Conservation (phyloP, 441 rosid genomes). For the Pelargonium cotyledonis region DNA sequence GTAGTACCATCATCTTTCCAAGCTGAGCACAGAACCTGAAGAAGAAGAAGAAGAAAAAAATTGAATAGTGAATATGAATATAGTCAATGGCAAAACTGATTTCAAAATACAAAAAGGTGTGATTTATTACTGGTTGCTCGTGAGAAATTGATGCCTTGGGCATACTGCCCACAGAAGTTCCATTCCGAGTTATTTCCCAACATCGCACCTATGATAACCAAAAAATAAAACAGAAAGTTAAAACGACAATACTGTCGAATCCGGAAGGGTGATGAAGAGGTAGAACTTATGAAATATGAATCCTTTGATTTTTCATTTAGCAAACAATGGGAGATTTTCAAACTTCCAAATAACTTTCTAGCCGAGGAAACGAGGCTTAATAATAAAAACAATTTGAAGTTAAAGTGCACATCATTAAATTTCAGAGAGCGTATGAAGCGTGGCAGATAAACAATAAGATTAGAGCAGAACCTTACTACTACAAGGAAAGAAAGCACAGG, state of each 20-base stretch:
- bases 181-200: conserved; percentile 77
- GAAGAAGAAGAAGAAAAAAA: conserved; percentile 6
- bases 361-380: background rate
- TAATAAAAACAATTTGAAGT: background rate
- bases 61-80: background rate
- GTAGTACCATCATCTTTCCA: conserved; percentile 98
- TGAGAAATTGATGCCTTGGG: conserved; percentile 82
- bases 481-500: background rate
- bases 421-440: background rate
- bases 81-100: background rate
- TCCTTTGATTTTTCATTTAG: background rate
- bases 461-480: background rate
- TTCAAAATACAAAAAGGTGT: conserved; percentile 12
- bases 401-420: background rate
- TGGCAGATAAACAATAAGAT: background rate
- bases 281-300: no score
- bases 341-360: conserved; percentile 1
- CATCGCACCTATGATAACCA: conserved; percentile 98
- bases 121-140: conserved; percentile 76
- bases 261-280: no score
- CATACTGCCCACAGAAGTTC: conserved; percentile 43
- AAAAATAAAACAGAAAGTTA: no score
- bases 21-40: conserved; percentile 79
- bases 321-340: background rate
- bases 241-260: background rate